Evolutionary conservation across 2,329 filamentous ascomycete species (phyloP).

Genomic region (Cladosporium velox): DNA sequence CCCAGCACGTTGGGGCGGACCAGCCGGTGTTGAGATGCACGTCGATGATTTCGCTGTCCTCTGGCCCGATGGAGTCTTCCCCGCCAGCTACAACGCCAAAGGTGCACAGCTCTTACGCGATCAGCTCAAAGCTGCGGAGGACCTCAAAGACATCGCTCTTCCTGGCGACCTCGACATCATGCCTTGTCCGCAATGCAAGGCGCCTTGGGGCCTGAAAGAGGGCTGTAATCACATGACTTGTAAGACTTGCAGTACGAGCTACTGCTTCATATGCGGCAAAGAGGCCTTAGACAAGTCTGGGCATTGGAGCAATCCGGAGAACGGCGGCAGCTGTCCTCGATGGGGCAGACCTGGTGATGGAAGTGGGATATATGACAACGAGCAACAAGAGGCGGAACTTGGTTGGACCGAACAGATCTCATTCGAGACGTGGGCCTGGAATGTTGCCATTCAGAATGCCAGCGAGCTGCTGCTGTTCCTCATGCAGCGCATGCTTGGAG

Average conservation of each 20-base stretch:
- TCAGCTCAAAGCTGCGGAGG: background rate
- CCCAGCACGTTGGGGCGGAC: background rate
- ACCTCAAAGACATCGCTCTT: background rate
- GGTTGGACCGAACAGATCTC: background rate
- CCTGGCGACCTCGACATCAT: no score
- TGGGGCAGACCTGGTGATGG: background rate
- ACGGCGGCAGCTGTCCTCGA: conserved; percentile 4
- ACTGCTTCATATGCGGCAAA: conserved; percentile 22
- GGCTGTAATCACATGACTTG: conserved; percentile 22
- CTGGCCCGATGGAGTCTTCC: background rate
- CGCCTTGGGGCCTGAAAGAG: background rate
- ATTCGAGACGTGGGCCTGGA: background rate
- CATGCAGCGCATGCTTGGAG: background rate
- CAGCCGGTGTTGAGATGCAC: background rate
- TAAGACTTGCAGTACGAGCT: conserved; percentile 4
- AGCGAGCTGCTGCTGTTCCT: background rate
- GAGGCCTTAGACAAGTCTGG: background rate
- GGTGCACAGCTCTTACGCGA: background rate
- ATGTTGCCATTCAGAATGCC: background rate
- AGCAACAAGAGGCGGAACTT: background rate
- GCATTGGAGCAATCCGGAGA: background rate
- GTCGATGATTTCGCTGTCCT: background rate
- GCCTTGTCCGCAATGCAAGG: background rate
- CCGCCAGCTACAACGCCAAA: background rate
- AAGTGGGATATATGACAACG: background rate